Evolutionary conservation across 2,329 filamentous ascomycete species (phyloP), one percentile per base, ranked within the genome.

Genomic region (Eutypa lata): DNA sequence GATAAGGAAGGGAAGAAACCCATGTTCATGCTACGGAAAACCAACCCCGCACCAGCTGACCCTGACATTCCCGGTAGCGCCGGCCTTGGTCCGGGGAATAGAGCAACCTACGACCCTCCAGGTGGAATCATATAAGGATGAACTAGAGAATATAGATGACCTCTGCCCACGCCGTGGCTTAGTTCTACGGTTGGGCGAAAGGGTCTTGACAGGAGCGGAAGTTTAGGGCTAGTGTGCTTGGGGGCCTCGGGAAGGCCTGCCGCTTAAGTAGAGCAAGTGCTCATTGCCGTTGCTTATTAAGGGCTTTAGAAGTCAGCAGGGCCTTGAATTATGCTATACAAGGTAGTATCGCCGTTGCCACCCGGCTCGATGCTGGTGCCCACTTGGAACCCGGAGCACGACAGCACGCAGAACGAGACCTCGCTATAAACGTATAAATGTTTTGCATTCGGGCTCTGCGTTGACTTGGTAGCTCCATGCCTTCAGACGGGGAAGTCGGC

Each of bases 1-100:
- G 92, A 97, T 68, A 92, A 92, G 70, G 94, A 97, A 75, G 94
- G 94, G 46, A 89, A 95, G 73, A 99, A 97, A 70, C 94, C 94
- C 21, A 97, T 97, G 94, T 99, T 99, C 67, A 99, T 99, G 94
- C 76, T 99, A 52, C 79, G 94, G 53, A 85, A 85, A 71, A 86
- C 81, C 33, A 82, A 80, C 47, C 78, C 76, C 38, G 78, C 79
- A 10, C 74, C 73, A 49, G 73, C 73, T 22, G 81, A 83, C 48
- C 66, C 59, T 16, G 78, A 80, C 44, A 71, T 74, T 1, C 79
- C 79, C 10, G 80, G 80, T 16, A 82, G 80, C 57, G 80, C 79
- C 7, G 80, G 80, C 11, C 67, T 83, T 24, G 74, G 72, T 28
- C 71, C 70, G 22, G 73, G 74, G 11, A 59, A 61, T 7, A 65